These are phyloP conservation scores for Scleromitrula shiraiana DNA, from an alignment of 2,329 filamentous ascomycete genomes.

Conservation along the genomic window DNA sequence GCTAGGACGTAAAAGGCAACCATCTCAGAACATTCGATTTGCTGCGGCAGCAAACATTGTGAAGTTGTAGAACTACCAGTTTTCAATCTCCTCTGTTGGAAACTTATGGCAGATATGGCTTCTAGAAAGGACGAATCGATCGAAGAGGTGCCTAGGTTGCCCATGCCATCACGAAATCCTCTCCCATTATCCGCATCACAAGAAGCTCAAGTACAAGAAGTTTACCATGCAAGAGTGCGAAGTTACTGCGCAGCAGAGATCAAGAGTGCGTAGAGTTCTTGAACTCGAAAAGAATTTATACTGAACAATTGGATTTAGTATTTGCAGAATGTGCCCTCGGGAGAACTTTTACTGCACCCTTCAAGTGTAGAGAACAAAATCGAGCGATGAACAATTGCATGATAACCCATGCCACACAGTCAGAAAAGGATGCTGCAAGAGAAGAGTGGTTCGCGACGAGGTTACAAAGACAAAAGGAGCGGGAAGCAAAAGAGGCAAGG, in stretches of 20 bases:
- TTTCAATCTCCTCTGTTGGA: neutral
- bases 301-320: constrained; percentile 42
- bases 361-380: constrained; percentile 72
- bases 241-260: constrained; percentile 69
- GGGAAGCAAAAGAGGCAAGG: constrained; percentile 54
- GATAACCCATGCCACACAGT: constrained; percentile 74
- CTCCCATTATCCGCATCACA: constrained; percentile 75
- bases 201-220: constrained; percentile 71
- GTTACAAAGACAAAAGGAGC: constrained; percentile 59
- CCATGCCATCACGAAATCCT: constrained; percentile 61
- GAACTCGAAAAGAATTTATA: neutral
- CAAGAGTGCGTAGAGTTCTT: constrained; percentile 48
- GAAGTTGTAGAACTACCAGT: neutral
- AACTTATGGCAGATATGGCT: constrained; percentile 26
- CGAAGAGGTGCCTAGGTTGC: constrained; percentile 25
- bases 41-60: neutral
- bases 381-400: constrained; percentile 92
- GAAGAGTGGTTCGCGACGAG: constrained; percentile 87
- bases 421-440: constrained; percentile 78
- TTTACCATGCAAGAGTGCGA: constrained; percentile 75
- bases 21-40: constrained; percentile 10
- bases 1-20: constrained; percentile 4
- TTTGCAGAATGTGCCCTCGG: constrained; percentile 86
- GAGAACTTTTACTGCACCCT: constrained; percentile 81
- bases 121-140: constrained; percentile 17